Evolutionary conservation across 495 filamentous ascomycete genomes (phyloP).

Genomic region (Penicillium robsamsonii): DNA sequence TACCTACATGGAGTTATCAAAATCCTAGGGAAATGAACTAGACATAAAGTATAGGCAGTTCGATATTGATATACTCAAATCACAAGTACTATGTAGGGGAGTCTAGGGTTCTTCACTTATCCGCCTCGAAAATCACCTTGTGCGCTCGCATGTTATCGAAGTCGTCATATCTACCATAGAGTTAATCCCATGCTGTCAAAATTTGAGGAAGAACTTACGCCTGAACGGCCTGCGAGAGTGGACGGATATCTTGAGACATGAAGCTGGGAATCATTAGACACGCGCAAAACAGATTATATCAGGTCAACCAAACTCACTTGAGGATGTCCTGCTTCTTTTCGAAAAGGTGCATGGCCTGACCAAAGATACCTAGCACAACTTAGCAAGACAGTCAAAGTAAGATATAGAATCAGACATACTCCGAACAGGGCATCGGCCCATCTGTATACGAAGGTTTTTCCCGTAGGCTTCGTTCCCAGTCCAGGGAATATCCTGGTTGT

Average conservation of each 20-base stretch:
- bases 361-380: conserved; percentile 31
- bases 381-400: not conserved
- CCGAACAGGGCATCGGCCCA: conserved; percentile 85
- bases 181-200: not conserved
- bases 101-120: conserved; percentile 16
- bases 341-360: conserved; percentile 66
- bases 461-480: conserved; percentile 80
- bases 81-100: not conserved
- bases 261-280: conserved; percentile 28
- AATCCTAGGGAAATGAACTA: no score
- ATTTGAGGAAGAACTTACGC: conserved; percentile 23
- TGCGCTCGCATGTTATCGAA: conserved; percentile 38
- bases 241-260: conserved; percentile 38
- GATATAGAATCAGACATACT: conserved; percentile 17
- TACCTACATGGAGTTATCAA: no score
- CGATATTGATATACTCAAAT: not conserved
- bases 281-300: not conserved
- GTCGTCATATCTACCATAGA: conserved; percentile 28
- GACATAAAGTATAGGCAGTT: no score
- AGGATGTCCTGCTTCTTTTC: conserved; percentile 47
- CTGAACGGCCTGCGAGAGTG: conserved; percentile 35
- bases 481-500: conserved; percentile 87
- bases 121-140: conserved; percentile 39
- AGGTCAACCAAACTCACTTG: conserved; percentile 21
- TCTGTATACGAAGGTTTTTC: conserved; percentile 85